Percentiles rank a stretch among this genome's conserved stretches.
Evolutionary conservation across 2,329 filamentous ascomycete species (phyloP).

Genomic region (Tolypocladium capitatum): DNA sequence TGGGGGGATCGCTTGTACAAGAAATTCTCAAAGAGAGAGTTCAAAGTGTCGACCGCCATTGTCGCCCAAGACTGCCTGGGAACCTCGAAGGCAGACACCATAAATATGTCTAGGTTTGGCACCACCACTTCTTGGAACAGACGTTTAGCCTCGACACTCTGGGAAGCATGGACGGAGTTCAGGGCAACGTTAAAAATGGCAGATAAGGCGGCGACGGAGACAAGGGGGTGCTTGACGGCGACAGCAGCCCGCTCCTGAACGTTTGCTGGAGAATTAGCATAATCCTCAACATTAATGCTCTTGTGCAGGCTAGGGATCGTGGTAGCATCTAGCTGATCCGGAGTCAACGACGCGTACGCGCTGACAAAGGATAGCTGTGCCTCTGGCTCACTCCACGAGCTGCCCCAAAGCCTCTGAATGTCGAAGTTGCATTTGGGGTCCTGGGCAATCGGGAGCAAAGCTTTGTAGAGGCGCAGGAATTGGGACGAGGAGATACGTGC

Average conservation of each 20-base stretch:
- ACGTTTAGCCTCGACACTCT: conserved; percentile 49
- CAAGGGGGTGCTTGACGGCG: conserved; percentile 73
- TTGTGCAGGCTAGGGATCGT: conserved; percentile 71
- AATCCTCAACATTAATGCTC: conserved; percentile 55
- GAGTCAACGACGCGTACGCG: conserved; percentile 65
- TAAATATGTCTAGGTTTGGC: conserved; percentile 65
- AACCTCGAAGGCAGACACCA: conserved; percentile 65
- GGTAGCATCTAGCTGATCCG: conserved; percentile 67
- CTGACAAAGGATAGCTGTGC: conserved; percentile 90
- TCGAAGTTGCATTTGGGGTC: conserved; percentile 46
- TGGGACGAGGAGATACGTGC: conserved; percentile 66
- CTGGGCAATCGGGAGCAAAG: conserved; percentile 58
- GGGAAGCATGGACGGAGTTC: conserved; percentile 46
- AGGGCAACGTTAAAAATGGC: conserved; percentile 54
- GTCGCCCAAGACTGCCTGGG: conserved; percentile 59
- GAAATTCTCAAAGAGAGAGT: conserved; percentile 71
- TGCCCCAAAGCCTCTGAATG: conserved; percentile 83
- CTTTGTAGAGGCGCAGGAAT: conserved; percentile 70
- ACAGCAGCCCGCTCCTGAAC: conserved; percentile 39
- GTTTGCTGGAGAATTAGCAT: conserved; percentile 32
- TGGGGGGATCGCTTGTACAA: conserved; percentile 64
- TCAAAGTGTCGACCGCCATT: conserved; percentile 62
- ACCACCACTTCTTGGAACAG: conserved; percentile 55
- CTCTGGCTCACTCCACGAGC: conserved; percentile 72
- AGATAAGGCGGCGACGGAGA: conserved; percentile 73